These are phyloP conservation scores for Vaccinium myrtillus DNA, from an alignment of 148 eudicot species.

Conservation along the genomic window DNA sequence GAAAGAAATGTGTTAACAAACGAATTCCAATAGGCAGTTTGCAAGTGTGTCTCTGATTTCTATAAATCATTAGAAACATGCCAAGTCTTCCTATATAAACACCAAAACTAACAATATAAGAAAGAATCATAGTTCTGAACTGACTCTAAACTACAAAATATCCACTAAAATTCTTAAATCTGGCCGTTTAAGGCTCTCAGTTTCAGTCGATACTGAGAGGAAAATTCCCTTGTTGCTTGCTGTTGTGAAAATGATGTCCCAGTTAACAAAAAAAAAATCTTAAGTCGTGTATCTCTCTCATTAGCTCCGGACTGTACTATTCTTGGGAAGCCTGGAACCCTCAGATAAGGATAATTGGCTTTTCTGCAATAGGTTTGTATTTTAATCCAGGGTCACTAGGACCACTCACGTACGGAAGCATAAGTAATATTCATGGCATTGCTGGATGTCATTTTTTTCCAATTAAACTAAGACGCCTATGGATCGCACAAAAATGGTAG, in stretches of 20 bases:
- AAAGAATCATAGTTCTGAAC: background rate
- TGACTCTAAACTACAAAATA: background rate
- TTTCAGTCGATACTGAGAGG: background rate
- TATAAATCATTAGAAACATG: background rate
- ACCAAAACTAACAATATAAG: background rate
- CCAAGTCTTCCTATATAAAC: background rate
- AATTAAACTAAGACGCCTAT: background rate
- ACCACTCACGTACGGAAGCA: background rate
- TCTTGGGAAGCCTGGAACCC: background rate
- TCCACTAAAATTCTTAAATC: background rate
- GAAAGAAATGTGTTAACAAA: background rate
- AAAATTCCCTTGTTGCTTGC: slow-evolving; percentile 2
- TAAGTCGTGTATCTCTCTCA: background rate
- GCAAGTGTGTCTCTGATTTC: background rate
- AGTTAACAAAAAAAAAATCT: background rate
- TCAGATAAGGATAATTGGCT: background rate
- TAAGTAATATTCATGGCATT: background rate
- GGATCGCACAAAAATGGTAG: background rate
- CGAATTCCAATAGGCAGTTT: no score
- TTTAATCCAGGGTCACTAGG: background rate
- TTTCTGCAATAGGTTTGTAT: background rate
- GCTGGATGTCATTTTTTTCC: background rate
- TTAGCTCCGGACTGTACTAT: background rate
- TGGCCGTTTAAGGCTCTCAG: background rate
- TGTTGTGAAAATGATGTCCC: background rate